Percentiles rank a stretch among this genome's conserved stretches.
phyloP scores from a whole-genome alignment of 805 yeast species.

The Wickerhamomyces bisporus region DNA sequence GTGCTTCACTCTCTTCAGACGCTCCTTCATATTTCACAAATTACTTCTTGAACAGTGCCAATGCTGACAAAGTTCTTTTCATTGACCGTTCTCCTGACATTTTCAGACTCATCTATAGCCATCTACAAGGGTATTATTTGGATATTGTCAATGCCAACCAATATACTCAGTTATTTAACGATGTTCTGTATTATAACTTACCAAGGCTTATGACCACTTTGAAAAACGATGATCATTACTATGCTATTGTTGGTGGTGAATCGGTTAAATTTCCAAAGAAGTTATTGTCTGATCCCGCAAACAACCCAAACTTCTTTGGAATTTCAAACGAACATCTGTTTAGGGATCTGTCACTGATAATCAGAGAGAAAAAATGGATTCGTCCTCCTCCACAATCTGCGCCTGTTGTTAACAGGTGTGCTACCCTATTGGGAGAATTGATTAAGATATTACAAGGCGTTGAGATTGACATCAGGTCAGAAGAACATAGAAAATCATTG shows the following conservation, averaged over 20 bases:
- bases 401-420: slow-evolving; percentile 33
- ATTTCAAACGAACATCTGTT: slow-evolving; percentile 51
- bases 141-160: slow-evolving; percentile 54
- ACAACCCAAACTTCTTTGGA: slow-evolving; percentile 72
- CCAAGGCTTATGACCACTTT: slow-evolving; percentile 48
- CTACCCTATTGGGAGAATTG: slow-evolving; percentile 26
- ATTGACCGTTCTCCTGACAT: slow-evolving; percentile 72
- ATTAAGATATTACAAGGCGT: slow-evolving; percentile 54
- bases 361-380: slow-evolving; percentile 37
- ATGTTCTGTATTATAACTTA: slow-evolving; percentile 67
- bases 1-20: slow-evolving; percentile 82
- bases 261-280: slow-evolving; percentile 55
- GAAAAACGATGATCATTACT: slow-evolving; percentile 48
- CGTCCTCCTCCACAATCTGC: slow-evolving; percentile 79
- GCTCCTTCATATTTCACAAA: slow-evolving; percentile 85
- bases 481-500: slow-evolving; percentile 51
- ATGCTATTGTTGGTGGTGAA: slow-evolving; percentile 51
- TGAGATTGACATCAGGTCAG: slow-evolving; percentile 39
- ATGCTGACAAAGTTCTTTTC: slow-evolving; percentile 38
- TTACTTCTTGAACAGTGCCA: slow-evolving; percentile 44
- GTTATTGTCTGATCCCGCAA: slow-evolving; percentile 56
- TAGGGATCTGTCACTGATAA: slow-evolving; percentile 41
- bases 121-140: slow-evolving; percentile 77
- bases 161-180: slow-evolving; percentile 58
- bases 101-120: slow-evolving; percentile 61